phyloP scores from a whole-genome alignment of 2,329 filamentous ascomycete species.

The Chrysosphaeria jannelii region DNA sequence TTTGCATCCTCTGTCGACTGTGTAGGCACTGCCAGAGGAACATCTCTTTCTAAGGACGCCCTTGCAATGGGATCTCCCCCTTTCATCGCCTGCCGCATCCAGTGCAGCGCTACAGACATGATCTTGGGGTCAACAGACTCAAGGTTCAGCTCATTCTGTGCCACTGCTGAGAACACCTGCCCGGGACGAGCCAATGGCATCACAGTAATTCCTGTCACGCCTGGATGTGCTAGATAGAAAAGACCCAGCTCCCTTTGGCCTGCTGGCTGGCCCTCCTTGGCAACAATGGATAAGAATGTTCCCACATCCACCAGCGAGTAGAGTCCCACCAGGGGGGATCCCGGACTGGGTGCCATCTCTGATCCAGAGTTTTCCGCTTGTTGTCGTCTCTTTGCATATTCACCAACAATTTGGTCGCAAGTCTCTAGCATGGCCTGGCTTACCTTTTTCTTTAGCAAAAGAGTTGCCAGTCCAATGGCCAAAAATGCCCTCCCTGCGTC shows the following conservation, averaged over 20 bases:
- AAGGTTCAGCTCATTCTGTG: too few species aligned
- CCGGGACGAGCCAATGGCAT: too few species aligned
- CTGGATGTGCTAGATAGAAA: too few species aligned
- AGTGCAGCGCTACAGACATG: too few species aligned
- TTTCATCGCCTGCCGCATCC: too few species aligned
- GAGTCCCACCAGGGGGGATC: constrained; percentile 16
- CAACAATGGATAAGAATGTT: constrained; percentile 73
- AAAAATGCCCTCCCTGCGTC: constrained; percentile 56
- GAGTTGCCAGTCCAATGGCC: constrained; percentile 62
- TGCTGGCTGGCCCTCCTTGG: constrained; percentile 66
- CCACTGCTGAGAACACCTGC: too few species aligned
- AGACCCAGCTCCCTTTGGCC: constrained; percentile 82
- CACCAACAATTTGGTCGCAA: constrained; percentile 22
- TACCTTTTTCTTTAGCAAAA: constrained; percentile 68
- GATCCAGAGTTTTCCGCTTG: neutral
- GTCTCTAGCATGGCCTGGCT: constrained; percentile 49
- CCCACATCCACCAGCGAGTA: constrained; percentile 57
- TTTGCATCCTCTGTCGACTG: too few species aligned
- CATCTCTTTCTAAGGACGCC: too few species aligned
- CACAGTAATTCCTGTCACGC: too few species aligned
- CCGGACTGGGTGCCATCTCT: constrained; percentile 6
- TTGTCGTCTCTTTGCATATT: constrained; percentile 23
- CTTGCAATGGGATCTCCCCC: too few species aligned
- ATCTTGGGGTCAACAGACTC: too few species aligned
- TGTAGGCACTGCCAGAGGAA: too few species aligned